Percentiles rank a stretch among this genome's conserved stretches.
phyloP scores from a whole-genome alignment of 768 basidiomycete genomes.

The Lactifluus volemus region DNA sequence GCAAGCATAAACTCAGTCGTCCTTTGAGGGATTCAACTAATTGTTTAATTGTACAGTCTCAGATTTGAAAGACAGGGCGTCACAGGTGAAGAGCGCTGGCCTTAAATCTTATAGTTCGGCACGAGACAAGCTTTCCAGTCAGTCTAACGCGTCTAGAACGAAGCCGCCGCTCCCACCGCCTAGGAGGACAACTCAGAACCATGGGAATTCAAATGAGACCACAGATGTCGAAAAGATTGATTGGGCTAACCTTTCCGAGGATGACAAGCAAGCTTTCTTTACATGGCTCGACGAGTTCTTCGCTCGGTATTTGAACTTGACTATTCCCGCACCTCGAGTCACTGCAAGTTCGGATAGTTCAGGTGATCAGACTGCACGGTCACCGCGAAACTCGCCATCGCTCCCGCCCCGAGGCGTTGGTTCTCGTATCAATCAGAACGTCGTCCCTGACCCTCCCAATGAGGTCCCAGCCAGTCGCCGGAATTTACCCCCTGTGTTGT shows the following conservation, averaged over 20 bases:
- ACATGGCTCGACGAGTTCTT: conserved; percentile 80
- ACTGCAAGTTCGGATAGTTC: not conserved
- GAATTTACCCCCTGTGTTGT: conserved; percentile 3
- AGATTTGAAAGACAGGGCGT: conserved; percentile 5
- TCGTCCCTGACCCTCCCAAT: not conserved
- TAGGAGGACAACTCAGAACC: not conserved
- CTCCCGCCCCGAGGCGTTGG: not conserved
- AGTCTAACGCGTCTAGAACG: not conserved
- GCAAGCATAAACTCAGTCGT: not conserved
- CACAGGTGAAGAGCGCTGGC: conserved; percentile 4
- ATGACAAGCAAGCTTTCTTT: conserved; percentile 70
- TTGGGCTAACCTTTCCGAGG: conserved; percentile 56
- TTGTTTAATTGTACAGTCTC: not conserved
- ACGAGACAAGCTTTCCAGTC: not conserved
- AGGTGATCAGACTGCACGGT: not conserved
- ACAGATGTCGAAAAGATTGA: conserved; percentile 35
- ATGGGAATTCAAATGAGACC: not conserved
- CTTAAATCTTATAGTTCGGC: conserved; percentile 6
- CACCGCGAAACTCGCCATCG: not conserved
- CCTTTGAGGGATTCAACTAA: not conserved
- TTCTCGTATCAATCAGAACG: not conserved
- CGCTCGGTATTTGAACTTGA: conserved; percentile 32
- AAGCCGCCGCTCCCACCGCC: not conserved
- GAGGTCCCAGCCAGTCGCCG: not conserved
- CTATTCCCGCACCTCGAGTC: conserved; percentile 6